Evolutionary conservation across 202 grass and related monocot species (phyloP), one percentile per base, ranked within the genome.

Genomic region (Setaria viridis): DNA sequence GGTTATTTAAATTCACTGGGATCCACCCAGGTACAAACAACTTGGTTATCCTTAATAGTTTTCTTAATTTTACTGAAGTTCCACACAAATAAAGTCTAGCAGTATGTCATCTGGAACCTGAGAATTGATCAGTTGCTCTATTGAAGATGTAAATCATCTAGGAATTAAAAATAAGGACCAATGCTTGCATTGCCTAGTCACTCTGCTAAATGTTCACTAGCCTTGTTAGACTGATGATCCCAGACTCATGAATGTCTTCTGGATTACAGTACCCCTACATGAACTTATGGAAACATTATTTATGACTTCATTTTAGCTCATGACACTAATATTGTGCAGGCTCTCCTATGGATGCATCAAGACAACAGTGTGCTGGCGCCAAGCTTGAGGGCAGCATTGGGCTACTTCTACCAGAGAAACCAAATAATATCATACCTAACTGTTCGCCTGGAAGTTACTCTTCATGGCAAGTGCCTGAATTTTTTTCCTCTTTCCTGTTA

Each of bases 341-440:
- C 76, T 80, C 67, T 59, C 49, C 66, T 73, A n/a, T 88, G 82
- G 84, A 66, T 74, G 76, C 77, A 79, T 82, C 77, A 69, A 54
- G 81, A 68, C 50, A 87, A 67, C 65, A 90, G 67, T 6, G 1
- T 46, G 50, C 77, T 78, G 65, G 87, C 1, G 76, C 70, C 65
- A 89, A 82, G 87, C 65, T 87, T 83, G 84, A 89, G 76, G 78
- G 74, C 81, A 79, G 72, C 58, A 90, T 81, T 54, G 65, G 16
- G 74, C 74, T 49, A 80, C 65, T 81, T 74, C 77, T 63, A 84
- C 41, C 14, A 47, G 80, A 84, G 70, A 74, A 89, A 54, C 45
- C 51, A 90, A 93, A 85, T 79, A 92, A 92, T 85, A 84, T 90
- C 80, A 87, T 78, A 77, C 81, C 81, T 87, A 79, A 87, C 87